phyloP scores from a whole-genome alignment of 1,139 yeast species.

The Yarrowia galli region DNA sequence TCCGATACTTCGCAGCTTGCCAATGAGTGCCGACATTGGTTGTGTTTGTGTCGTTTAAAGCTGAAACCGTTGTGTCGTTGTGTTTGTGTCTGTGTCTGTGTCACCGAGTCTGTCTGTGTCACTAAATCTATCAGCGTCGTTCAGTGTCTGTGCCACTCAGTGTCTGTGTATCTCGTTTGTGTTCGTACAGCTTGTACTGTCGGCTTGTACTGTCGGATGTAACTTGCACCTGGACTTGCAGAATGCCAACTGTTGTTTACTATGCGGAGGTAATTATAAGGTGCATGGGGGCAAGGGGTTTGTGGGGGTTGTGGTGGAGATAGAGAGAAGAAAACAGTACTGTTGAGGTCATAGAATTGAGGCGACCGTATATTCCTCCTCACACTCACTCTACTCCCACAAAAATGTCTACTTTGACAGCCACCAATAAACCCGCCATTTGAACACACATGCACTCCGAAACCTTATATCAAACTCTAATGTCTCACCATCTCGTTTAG shows the following conservation, averaged over 20 bases:
- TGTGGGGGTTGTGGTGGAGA: neutral
- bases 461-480: neutral
- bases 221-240: neutral
- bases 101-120: neutral
- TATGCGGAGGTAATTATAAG: conserved; percentile 4
- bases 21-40: conserved; percentile 54
- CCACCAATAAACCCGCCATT: neutral
- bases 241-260: conserved; percentile 16
- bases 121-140: neutral
- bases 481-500: neutral
- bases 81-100: neutral
- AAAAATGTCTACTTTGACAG: no score
- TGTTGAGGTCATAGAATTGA: neutral
- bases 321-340: no score
- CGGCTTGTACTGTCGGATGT: neutral
- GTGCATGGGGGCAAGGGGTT: neutral
- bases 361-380: no score
- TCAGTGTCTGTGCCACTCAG: no score
- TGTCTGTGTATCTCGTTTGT: no score
- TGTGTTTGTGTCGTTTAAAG: neutral
- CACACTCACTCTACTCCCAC: no score
- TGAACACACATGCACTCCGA: neutral
- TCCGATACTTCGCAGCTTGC: conserved; percentile 51
- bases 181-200: no score
- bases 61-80: neutral